Base-by-base conservation (phyloP, 495 filamentous ascomycete species). In the Xylaria sp. region DNA sequence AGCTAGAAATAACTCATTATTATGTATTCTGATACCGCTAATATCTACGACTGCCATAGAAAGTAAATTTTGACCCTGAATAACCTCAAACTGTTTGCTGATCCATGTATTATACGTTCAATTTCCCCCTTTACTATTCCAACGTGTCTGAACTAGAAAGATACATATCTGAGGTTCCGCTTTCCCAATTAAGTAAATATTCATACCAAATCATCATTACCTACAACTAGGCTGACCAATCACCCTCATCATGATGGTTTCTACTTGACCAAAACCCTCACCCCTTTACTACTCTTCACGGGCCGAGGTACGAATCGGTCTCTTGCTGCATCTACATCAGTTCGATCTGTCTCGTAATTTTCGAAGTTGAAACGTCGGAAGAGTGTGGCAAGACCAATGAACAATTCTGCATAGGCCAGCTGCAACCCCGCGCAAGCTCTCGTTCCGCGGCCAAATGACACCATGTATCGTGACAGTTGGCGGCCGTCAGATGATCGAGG, bases 381-480 rank as follows among this genome's bases (percentile, higher is more conserved):
- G 33, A 50, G 7, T 15, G 43, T 68, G 12, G 74, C 76, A 6
- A 75, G 29, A 24, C 70, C 69, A 19, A 86, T 80, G 43, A 78
- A 74, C 50, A 78, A 50, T 64, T 77, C 78, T 8, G 79, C 79
- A 66, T 76, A 75, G 9, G 79, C 79, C 7, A 80, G 68, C 26
- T 78, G 74, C 24, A 78, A 69, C 1, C 78, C 85, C 26, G 86
- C 70, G 59, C 85, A 87, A 29, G 74, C 74, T 31, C 85, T 65
- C 11, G 80, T 77, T 17, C 85, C 85, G 55, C 78, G 80, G 24
- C 77, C 80, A 55, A 86, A 87, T 0, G 81, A 66, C 21, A 83
- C 77, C 65, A 85, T 67, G 41, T 73, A 80, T 37, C 68, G 58
- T 11, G 72, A 68, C 3, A 78, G 67, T 6, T 37, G 33, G 40